Evolutionary conservation across 768 basidiomycete genomes (phyloP), one percentile per base, ranked within the genome.

Genomic region (Suillus alpinus): DNA sequence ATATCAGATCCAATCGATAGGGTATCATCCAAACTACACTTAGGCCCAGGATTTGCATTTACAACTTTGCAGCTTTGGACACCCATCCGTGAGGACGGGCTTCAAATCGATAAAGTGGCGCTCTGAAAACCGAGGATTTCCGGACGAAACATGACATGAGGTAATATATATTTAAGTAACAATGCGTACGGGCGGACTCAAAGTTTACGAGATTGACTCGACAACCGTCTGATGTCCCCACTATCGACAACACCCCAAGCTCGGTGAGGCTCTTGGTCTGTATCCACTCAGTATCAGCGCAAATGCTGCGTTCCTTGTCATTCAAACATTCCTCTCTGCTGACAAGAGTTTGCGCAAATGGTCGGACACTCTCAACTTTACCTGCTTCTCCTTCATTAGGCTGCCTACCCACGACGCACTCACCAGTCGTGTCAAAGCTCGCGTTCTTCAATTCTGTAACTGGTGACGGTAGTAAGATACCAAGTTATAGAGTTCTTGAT

Each of bases 401-500:
- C n/a, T 57, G 73, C 40, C 66, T 84, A 18, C 80, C 81, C 6
- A 72, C 73, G 26, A 77, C 80, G 0, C 73, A 69, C 12, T 87
- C 88, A 0, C 86, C 88, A 26, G 82, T 92, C 44, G 85, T 86
- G 4, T 72, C 90, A 14, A 84, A 82, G 58, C 83, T 91, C 40
- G 75, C 86, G 55, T 94, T 93, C 78, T 88, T 94, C 78, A 93
- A 93, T 72, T 84, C 91, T 0, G 85, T 94, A 34, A 83, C 83
- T 36, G 78, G 77, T 10, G 82, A 80, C 44, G 78, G 81, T 16
- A 78, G 80, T 20, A 83, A 82, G 66, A 94, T 96, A 66, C 92
- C 95, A 4, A 91, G 92, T 5, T 96, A 88, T 75, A 82, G 95
- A 55, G 82, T 97, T 1, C 75, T 98, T 32, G 95, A 95, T 73